Conservation (phyloP, 805 yeast species). For the Metschnikowia lunata region DNA sequence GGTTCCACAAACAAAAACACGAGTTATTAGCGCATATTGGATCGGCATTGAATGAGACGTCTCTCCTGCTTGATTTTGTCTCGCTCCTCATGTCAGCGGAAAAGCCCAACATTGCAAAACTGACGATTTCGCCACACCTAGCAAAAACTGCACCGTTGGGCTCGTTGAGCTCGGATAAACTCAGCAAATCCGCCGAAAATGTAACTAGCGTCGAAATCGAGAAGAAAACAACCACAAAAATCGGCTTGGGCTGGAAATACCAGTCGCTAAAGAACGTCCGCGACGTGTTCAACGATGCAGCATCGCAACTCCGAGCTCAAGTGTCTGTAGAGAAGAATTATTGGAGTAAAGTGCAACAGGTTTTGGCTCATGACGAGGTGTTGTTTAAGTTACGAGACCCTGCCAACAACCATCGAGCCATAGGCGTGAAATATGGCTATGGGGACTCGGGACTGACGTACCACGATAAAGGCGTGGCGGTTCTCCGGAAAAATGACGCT, state of each 20-base stretch:
- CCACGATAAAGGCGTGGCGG: slow-evolving; percentile 70
- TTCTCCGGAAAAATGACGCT: slow-evolving; percentile 47
- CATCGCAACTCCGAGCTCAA: slow-evolving; percentile 48
- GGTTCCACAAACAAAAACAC: slow-evolving; percentile 46
- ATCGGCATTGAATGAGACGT: slow-evolving; percentile 81
- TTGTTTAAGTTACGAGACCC: slow-evolving; percentile 64
- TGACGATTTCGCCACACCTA: slow-evolving; percentile 84
- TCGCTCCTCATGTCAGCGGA: slow-evolving; percentile 75
- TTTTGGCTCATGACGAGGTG: slow-evolving; percentile 50
- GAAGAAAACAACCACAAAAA: slow-evolving; percentile 28
- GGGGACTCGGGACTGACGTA: slow-evolving; percentile 86
- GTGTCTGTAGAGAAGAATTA: slow-evolving; percentile 59
- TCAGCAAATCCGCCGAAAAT: slow-evolving; percentile 21
- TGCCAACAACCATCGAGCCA: slow-evolving; percentile 40
- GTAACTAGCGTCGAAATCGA: slow-evolving; percentile 6
- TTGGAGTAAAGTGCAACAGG: slow-evolving; percentile 55
- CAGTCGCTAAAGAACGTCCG: slow-evolving; percentile 60
- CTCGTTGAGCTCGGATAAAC: slow-evolving; percentile 53
- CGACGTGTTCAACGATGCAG: slow-evolving; percentile 46
- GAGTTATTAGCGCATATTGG: slow-evolving; percentile 51
- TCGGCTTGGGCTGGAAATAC: slow-evolving; percentile 82
- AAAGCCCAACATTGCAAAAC: slow-evolving; percentile 79
- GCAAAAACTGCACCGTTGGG: slow-evolving; percentile 72
- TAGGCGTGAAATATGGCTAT: slow-evolving; percentile 86
- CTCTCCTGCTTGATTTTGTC: slow-evolving; percentile 81